Base-by-base conservation (phyloP, 305 asterid species). In the Fraxinus albicans region DNA sequence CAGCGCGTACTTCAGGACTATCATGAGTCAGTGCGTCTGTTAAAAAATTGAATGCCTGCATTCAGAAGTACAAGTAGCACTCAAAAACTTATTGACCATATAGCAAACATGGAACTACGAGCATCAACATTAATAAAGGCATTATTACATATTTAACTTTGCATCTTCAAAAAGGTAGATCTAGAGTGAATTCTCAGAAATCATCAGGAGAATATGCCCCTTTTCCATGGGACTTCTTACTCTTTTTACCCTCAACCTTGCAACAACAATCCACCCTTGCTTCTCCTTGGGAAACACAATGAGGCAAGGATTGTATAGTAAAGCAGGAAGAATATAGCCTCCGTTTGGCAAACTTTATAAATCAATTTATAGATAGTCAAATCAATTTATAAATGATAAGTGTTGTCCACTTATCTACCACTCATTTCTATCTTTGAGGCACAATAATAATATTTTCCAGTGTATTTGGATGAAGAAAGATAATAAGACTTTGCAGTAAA, bases 1-100 rank as follows among this genome's bases (percentile, higher is more conserved):
- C 99, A 91, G 89, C 87, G 60, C 98, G 97, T 69, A 96, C 97
- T 83, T 94, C 94, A 86, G 94, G 87, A 79, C 86, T 87, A 80
- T 92, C 95, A 83, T 90, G 94, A 83, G 84, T 86, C 81, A 96
- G 86, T 70, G 93, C 93, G 80, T 92, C 93, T 31, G 85, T 86
- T 79, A 91, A 86, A 77, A 80, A 85, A 84, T 90, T 79, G 79
- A 95, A 78, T 25, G 89, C 98, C 99, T 96, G 90, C 85, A 90
- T 77, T 70, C 74, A 86, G 80, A 69, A 86, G 60, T 47, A 79
- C 82, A 73, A 80, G 21, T 69, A 10, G 38, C 38, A 29, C 36
- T 69, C 8, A 79, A 79, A 82, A 40, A 53, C 73, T 19, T 47
- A 13, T 7, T 17, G 82, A 27, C 74, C 55, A 47, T 12, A 82